These are phyloP conservation scores for Raphanus sativus DNA, from an alignment of 345 rosid genomes.

Conservation along the genomic window DNA sequence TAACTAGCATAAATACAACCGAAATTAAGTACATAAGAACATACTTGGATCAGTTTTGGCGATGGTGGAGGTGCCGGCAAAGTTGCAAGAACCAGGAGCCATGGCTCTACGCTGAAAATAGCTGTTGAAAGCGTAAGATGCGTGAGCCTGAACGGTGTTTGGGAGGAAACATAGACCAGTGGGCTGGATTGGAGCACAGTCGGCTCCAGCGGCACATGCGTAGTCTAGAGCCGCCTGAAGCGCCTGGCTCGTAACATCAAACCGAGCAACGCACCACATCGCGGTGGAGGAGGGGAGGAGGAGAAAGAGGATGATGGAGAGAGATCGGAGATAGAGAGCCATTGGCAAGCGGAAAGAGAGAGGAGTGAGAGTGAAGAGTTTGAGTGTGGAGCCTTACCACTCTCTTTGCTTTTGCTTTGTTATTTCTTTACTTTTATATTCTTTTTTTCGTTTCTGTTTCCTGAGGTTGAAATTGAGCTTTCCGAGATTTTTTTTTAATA, in stretches of 20 bases:
- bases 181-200: slow-evolving; percentile 58
- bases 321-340: slow-evolving; percentile 35
- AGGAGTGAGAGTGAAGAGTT: slow-evolving; percentile 27
- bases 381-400: slow-evolving; percentile 37
- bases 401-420: slow-evolving; percentile 37
- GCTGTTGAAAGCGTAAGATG: slow-evolving; percentile 84
- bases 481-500: not conserved
- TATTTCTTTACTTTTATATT: slow-evolving; percentile 13
- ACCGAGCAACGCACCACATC: slow-evolving; percentile 77
- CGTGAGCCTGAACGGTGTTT: slow-evolving; percentile 66
- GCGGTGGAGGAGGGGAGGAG: slow-evolving; percentile 24
- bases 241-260: slow-evolving; percentile 59
- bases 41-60: slow-evolving; percentile 77
- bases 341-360: slow-evolving; percentile 29
- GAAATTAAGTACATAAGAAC: not conserved
- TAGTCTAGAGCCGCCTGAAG: slow-evolving; percentile 66
- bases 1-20: not conserved
- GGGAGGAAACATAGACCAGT: slow-evolving; percentile 65
- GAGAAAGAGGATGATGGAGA: slow-evolving; percentile 34
- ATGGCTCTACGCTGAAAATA: slow-evolving; percentile 59
- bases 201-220: slow-evolving; percentile 72
- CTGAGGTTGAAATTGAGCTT: slow-evolving; percentile 17
- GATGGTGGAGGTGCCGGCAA: slow-evolving; percentile 68
- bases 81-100: slow-evolving; percentile 84
- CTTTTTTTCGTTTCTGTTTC: slow-evolving; percentile 3